Percentiles rank a stretch among this genome's conserved stretches.
These are phyloP conservation scores for Neurospora sp. DNA, from an alignment of 495 filamentous ascomycete genomes.

Conservation along the genomic window DNA sequence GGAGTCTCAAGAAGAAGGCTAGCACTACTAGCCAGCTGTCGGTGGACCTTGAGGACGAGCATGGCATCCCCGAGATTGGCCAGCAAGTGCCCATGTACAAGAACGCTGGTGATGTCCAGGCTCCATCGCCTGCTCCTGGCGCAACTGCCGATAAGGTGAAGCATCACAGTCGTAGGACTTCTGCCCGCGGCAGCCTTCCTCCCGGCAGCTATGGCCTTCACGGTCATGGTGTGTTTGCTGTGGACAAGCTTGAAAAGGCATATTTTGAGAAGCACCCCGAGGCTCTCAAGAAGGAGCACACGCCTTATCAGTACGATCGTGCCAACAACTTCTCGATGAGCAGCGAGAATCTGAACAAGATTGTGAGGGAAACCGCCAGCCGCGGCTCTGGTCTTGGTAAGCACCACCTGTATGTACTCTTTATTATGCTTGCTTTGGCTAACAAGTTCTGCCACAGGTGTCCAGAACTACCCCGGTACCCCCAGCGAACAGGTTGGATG, in stretches of 20 bases:
- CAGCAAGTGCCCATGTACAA: conserved; percentile 87
- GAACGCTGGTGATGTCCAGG: conserved; percentile 92
- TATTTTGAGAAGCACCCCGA: conserved; percentile 91
- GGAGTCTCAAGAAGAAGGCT: conserved; percentile 52
- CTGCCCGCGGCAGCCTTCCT: conserved; percentile 42
- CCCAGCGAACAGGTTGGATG: conserved; percentile 74
- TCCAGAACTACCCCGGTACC: conserved; percentile 46
- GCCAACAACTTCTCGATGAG: conserved; percentile 79
- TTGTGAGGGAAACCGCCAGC: conserved; percentile 63
- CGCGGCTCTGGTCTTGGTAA: conserved; percentile 58
- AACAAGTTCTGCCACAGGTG: conserved; percentile 22
- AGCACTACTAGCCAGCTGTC: conserved; percentile 47
- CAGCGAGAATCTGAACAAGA: conserved; percentile 83
- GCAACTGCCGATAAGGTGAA: conserved; percentile 42
- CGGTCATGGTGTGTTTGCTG: conserved; percentile 60
- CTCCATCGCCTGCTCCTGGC: conserved; percentile 67
- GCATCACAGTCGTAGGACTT: conserved; percentile 53
- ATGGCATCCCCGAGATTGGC: conserved; percentile 86
- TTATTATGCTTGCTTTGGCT: conserved; percentile 16
- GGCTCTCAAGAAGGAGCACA: conserved; percentile 56
- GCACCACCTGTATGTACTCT: neutral
- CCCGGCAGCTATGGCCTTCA: conserved; percentile 80
- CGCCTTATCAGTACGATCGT: conserved; percentile 43
- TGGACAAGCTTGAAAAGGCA: conserved; percentile 70
- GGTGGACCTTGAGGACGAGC: conserved; percentile 50